Conservation (phyloP, 805 yeast genomes). For the Yarrowia alimentaria region DNA sequence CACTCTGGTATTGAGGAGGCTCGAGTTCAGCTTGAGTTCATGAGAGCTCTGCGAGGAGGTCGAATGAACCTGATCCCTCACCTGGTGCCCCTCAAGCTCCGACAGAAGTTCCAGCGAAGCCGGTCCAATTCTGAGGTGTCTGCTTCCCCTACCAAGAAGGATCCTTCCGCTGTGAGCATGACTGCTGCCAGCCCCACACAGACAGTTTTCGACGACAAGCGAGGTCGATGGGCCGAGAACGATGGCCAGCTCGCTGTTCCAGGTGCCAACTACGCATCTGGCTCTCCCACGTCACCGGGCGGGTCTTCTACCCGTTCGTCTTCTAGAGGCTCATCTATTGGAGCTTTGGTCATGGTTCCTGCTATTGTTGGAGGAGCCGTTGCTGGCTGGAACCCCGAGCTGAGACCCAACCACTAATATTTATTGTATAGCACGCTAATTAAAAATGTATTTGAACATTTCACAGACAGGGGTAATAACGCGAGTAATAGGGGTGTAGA, state of each 20-base stretch:
- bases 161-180: conserved; percentile 22
- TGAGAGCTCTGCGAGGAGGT: conserved; percentile 44
- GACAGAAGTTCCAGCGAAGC: conserved; percentile 29
- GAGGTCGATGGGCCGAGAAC: conserved; percentile 17
- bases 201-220: conserved; percentile 13
- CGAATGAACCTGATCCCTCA: conserved; percentile 36
- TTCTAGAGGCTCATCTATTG: conserved; percentile 33
- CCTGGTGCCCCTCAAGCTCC: conserved; percentile 29
- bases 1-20: conserved; percentile 44
- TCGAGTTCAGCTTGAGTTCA: conserved; percentile 40
- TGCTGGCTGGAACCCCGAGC: conserved; percentile 47
- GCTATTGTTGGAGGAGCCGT: conserved; percentile 58
- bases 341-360: conserved; percentile 53
- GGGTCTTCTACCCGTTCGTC: conserved; percentile 35
- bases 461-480: too few relatives aligned
- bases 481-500: too few relatives aligned
- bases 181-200: conserved; percentile 22
- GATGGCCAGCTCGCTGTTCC: conserved; percentile 33
- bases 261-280: conserved; percentile 12
- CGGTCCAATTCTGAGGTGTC: conserved; percentile 31
- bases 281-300: conserved; percentile 22
- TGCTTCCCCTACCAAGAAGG: conserved; percentile 31
- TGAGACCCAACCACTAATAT: conserved; percentile 13
- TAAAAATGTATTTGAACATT: too few relatives aligned
- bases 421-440: conserved; percentile 23